Evolutionary conservation across 441 rosid species (phyloP).

Genomic region (Gossypium gossypioides): DNA sequence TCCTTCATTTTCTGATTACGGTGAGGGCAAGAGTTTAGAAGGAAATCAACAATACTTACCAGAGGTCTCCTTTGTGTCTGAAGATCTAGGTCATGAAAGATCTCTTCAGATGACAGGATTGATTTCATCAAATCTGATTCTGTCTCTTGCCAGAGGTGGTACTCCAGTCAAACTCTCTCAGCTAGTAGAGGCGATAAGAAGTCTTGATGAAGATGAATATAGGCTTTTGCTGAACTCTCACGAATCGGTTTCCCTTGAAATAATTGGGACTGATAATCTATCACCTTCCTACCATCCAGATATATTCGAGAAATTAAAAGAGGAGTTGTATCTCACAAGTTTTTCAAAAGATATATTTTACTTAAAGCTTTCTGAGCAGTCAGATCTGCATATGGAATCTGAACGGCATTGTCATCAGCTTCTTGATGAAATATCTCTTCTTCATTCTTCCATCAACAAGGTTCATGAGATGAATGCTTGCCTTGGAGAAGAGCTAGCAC

Average conservation of each 20-base stretch:
- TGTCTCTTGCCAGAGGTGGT: slow-evolving; percentile 31
- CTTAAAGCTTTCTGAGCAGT: slow-evolving; percentile 60
- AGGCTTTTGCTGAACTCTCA: slow-evolving; percentile 45
- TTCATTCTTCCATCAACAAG: slow-evolving; percentile 38
- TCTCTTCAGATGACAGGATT: slow-evolving; percentile 26
- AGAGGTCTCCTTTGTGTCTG: slow-evolving; percentile 32
- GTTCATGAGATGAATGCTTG: slow-evolving; percentile 30
- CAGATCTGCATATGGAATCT: slow-evolving; percentile 39
- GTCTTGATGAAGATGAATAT: slow-evolving; percentile 60
- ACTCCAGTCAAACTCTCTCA: slow-evolving; percentile 35
- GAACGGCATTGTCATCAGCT: slow-evolving; percentile 36
- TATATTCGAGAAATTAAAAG: slow-evolving; percentile 48
- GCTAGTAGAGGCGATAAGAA: slow-evolving; percentile 42
- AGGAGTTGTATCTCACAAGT: slow-evolving; percentile 56
- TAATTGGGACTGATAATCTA: slow-evolving; percentile 23
- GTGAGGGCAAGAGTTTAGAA: slow-evolving; percentile 24
- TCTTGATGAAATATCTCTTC: slow-evolving; percentile 44
- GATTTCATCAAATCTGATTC: slow-evolving; percentile 24
- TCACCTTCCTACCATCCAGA: slow-evolving; percentile 12
- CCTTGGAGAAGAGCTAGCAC: slow-evolving; percentile 56
- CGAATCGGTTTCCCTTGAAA: slow-evolving; percentile 25
- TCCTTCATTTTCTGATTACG: slow-evolving; percentile 13
- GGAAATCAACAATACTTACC: slow-evolving; percentile 28
- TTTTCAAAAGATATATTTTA: slow-evolving; percentile 50
- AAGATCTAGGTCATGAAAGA: slow-evolving; percentile 28